A percentile compares a stretch with the other conserved stretches of the same genome.
These are phyloP conservation scores for Durotheca rogersii DNA, from an alignment of 495 filamentous ascomycete species.

Conservation along the genomic window DNA sequence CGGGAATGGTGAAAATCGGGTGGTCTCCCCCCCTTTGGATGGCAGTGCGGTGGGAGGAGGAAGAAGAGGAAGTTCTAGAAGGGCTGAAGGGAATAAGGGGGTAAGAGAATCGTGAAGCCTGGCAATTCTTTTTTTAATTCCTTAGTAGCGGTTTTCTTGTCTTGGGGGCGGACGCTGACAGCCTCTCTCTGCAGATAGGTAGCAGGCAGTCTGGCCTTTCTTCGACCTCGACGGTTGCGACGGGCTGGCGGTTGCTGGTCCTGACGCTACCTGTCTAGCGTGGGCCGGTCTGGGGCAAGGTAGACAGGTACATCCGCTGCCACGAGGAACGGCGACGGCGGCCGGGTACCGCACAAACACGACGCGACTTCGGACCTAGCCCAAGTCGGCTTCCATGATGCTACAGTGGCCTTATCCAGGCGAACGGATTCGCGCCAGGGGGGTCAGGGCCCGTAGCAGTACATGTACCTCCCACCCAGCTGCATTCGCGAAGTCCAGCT, in stretches of 20 bases:
- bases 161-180: background rate
- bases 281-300: too few relatives aligned
- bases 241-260: too few relatives aligned
- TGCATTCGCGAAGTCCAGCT: too few relatives aligned
- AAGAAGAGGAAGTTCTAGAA: too few relatives aligned
- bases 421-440: conserved; percentile 32
- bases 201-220: background rate
- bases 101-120: conserved; percentile 13
- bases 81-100: conserved; percentile 15
- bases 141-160: background rate
- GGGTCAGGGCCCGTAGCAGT: too few relatives aligned
- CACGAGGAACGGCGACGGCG: too few relatives aligned
- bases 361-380: too few relatives aligned
- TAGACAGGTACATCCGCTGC: too few relatives aligned
- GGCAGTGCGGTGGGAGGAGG: conserved; percentile 15
- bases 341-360: too few relatives aligned
- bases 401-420: conserved; percentile 41
- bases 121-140: conserved; percentile 28
- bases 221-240: background rate
- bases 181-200: background rate
- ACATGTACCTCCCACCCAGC: too few relatives aligned
- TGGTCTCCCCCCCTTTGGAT: conserved; percentile 23
- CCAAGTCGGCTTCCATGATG: too few relatives aligned
- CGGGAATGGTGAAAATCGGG: conserved; percentile 14
- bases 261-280: too few relatives aligned